phyloP scores from a whole-genome alignment of 129 eudicot genomes.

The Lactuca saligna region DNA sequence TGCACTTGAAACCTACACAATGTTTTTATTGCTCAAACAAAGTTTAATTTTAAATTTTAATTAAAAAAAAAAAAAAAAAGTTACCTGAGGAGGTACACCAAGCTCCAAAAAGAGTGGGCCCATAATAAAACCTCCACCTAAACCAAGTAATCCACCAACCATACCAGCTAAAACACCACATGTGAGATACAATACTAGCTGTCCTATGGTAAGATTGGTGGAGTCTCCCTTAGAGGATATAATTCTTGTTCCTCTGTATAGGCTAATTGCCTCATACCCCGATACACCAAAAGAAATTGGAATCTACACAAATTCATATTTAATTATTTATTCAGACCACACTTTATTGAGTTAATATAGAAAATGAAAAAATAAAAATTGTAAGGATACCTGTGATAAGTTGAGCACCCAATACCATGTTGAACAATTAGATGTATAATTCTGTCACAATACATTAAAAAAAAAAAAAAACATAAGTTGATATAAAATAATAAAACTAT shows the following conservation, averaged over 20 bases:
- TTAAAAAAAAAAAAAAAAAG: neutral
- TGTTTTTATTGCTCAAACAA: slow-evolving; percentile 1
- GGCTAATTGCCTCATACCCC: slow-evolving; percentile 63
- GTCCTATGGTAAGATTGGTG: slow-evolving; percentile 52
- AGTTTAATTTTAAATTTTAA: too few species aligned
- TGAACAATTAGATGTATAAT: slow-evolving; percentile 69
- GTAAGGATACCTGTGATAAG: slow-evolving; percentile 61
- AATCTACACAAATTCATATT: slow-evolving; percentile 33
- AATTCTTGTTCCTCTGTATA: slow-evolving; percentile 62
- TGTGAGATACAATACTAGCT: slow-evolving; percentile 53
- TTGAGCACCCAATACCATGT: slow-evolving; percentile 77
- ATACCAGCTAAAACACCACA: slow-evolving; percentile 78
- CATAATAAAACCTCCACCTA: slow-evolving; percentile 95
- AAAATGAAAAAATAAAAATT: neutral
- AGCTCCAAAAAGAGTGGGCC: slow-evolving; percentile 94
- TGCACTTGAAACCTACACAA: slow-evolving; percentile 90
- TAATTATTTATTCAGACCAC: neutral
- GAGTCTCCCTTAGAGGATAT: slow-evolving; percentile 70
- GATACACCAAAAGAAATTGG: slow-evolving; percentile 87
- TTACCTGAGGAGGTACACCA: slow-evolving; percentile 92
- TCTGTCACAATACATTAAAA: slow-evolving; percentile 47
- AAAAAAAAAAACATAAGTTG: slow-evolving; percentile 15
- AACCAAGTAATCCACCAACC: slow-evolving; percentile 91
- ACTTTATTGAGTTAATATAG: neutral
- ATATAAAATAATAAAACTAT: neutral